Percentiles rank a stretch among this genome's conserved stretches.
Conservation (phyloP, 345 rosid genomes). For the Salix udensis region DNA sequence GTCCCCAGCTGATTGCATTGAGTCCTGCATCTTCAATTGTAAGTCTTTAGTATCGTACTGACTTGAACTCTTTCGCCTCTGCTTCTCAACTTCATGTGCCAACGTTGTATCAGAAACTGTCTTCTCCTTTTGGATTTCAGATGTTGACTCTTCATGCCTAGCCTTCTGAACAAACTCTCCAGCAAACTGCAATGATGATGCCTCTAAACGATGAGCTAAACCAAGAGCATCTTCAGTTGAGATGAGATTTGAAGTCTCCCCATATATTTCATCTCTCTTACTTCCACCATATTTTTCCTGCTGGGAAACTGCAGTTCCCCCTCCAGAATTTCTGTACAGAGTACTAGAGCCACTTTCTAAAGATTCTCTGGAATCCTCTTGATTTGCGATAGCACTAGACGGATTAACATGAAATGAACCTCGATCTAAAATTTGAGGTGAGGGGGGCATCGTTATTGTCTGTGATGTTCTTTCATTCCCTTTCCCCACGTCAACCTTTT, state of each 20-base stretch:
- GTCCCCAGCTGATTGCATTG: slow-evolving; percentile 40
- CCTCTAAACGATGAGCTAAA: slow-evolving; percentile 61
- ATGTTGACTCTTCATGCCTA: slow-evolving; percentile 44
- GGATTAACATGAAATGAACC: slow-evolving; percentile 27
- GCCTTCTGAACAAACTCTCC: slow-evolving; percentile 74
- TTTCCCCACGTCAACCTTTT: slow-evolving; percentile 33
- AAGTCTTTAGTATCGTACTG: slow-evolving; percentile 25
- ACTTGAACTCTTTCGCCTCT: slow-evolving; percentile 30
- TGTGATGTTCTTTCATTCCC: slow-evolving; percentile 41
- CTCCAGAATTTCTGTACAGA: slow-evolving; percentile 27
- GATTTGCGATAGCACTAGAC: slow-evolving; percentile 24
- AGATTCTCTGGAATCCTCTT: slow-evolving; percentile 36
- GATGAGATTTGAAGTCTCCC: slow-evolving; percentile 26
- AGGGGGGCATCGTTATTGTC: slow-evolving; percentile 47
- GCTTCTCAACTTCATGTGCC: slow-evolving; percentile 29
- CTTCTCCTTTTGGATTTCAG: slow-evolving; percentile 36
- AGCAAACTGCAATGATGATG: slow-evolving; percentile 48
- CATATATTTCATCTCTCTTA: slow-evolving; percentile 28
- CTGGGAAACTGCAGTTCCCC: slow-evolving; percentile 24
- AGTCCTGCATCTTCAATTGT: slow-evolving; percentile 37
- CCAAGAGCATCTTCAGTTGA: slow-evolving; percentile 56
- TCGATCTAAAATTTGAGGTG: slow-evolving; percentile 48
- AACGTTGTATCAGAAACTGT: slow-evolving; percentile 16
- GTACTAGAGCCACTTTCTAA: slow-evolving; percentile 45
- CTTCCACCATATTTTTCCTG: slow-evolving; percentile 26